Evolutionary conservation across 2,329 filamentous ascomycete species (phyloP), one percentile per base, ranked within the genome.

Genomic region (Leptographium wingfieldii): DNA sequence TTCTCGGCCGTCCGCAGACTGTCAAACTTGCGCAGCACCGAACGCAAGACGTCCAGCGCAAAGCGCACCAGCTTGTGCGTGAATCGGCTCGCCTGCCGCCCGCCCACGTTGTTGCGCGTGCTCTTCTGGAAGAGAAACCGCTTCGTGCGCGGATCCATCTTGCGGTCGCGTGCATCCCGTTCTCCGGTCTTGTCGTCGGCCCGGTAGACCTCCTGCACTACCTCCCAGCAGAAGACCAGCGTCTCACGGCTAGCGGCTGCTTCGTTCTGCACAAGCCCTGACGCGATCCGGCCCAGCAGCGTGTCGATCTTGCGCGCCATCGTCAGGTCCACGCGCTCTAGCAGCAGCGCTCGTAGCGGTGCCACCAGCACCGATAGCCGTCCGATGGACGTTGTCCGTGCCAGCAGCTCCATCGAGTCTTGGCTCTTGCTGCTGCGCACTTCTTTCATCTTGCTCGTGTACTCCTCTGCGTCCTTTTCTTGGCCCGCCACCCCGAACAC

Each of bases 381-480:
- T 57, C 74, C 77, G 29, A 96, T 78, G 1, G 91, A 92, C 1
- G 90, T 86, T 55, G 86, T 91, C 68, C 86, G 89, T 31, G 94
- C 88, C 64, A 97, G 80, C 19, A 97, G 78, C 71, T 97, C 92
- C 86, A 97, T 95, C 0, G 94, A 95, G 69, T 99, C 95, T 68
- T 92, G 95, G 69, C 92, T 96, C 77, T 97, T 99, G 77, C 89
- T 96, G 72, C 89, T 94, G 76, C 96, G 97, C 60, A 99, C 87
- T 73, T 99, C 94, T 72, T 95, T 96, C 86, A 95, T 96, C 72
- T 92, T 88, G 70, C 85, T 96, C 60, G 87, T 86, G 70, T 99
- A 99, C 58, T 92, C 94, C 67, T 96, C 91, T 0, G 92, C 92
- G 67, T 99, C 94, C 73, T 99, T 99, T 69, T 99, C 92, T 73